Percentiles rank a stretch among this genome's conserved stretches.
phyloP scores from a whole-genome alignment of 768 basidiomycete genomes.

The Russula abietina region DNA sequence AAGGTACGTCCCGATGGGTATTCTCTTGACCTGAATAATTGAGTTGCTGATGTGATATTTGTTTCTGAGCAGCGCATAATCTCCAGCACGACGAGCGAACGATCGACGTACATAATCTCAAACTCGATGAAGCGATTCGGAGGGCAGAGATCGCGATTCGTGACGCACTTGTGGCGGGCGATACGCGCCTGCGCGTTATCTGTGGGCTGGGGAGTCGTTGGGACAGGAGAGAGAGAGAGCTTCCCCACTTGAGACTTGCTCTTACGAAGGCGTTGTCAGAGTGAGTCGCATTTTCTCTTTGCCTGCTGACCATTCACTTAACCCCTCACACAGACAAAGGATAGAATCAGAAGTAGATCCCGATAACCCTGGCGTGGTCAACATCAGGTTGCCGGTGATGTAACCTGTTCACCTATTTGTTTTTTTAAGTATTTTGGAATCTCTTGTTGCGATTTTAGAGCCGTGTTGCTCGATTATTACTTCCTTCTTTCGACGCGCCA shows the following conservation, averaged over 20 bases:
- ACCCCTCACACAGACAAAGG: conserved; percentile 24
- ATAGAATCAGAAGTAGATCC: conserved; percentile 29
- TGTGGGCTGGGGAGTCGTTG: conserved; percentile 34
- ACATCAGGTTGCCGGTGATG: conserved; percentile 27
- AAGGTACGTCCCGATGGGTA: conserved; percentile 26
- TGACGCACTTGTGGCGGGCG: conserved; percentile 29
- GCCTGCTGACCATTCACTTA: background rate
- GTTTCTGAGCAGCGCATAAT: conserved; percentile 31
- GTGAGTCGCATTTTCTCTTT: conserved; percentile 22
- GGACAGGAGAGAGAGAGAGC: conserved; percentile 22
- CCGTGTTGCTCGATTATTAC: background rate
- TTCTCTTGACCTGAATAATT: background rate
- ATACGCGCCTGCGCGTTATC: conserved; percentile 32
- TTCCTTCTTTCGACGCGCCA: background rate
- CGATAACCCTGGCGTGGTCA: conserved; percentile 30
- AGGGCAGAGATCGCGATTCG: conserved; percentile 32
- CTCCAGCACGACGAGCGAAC: conserved; percentile 28
- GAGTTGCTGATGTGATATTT: background rate
- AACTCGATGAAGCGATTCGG: conserved; percentile 30
- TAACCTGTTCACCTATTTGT: background rate
- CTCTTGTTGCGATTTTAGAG: conserved; percentile 5
- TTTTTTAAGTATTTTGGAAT: background rate
- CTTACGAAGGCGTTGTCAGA: conserved; percentile 30
- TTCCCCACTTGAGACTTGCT: conserved; percentile 33
- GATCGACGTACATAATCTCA: conserved; percentile 36